Percentiles rank a stretch among this genome's conserved stretches.
phyloP scores from a whole-genome alignment of 495 filamentous ascomycete species.

The Neurospora sp. region DNA sequence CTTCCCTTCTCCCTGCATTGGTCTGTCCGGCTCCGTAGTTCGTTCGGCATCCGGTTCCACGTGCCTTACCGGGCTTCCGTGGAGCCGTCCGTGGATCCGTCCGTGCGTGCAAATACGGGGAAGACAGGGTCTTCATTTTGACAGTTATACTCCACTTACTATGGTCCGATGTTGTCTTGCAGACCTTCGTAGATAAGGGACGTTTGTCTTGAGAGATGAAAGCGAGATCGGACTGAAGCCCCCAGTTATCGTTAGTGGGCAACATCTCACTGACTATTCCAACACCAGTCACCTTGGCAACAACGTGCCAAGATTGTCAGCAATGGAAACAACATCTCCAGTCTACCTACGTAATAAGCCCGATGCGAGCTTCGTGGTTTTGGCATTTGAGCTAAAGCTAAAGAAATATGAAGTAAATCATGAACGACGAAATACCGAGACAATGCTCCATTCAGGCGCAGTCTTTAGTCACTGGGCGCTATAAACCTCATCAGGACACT shows the following conservation, averaged over 20 bases:
- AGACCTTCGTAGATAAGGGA: neutral
- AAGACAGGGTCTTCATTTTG: neutral
- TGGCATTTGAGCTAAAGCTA: neutral
- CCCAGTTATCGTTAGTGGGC: neutral
- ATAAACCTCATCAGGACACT: neutral
- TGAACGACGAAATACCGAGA: neutral
- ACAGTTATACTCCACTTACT: neutral
- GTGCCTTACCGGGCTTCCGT: neutral
- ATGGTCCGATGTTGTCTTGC: neutral
- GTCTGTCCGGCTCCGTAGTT: neutral
- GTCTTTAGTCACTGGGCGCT: neutral
- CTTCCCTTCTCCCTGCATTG: neutral
- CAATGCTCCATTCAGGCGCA: neutral
- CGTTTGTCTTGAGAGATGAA: neutral
- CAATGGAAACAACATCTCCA: neutral
- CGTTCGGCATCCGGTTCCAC: neutral
- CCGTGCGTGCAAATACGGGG: neutral
- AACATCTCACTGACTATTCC: neutral
- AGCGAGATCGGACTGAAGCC: neutral
- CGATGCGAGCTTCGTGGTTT: neutral
- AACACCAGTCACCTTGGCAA: neutral
- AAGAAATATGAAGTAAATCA: neutral
- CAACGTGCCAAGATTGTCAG: neutral
- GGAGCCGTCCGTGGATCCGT: neutral
- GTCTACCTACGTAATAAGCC: neutral